Evolutionary conservation across 2,329 filamentous ascomycete genomes (phyloP).

Genomic region (Cytospora paraplurivora): DNA sequence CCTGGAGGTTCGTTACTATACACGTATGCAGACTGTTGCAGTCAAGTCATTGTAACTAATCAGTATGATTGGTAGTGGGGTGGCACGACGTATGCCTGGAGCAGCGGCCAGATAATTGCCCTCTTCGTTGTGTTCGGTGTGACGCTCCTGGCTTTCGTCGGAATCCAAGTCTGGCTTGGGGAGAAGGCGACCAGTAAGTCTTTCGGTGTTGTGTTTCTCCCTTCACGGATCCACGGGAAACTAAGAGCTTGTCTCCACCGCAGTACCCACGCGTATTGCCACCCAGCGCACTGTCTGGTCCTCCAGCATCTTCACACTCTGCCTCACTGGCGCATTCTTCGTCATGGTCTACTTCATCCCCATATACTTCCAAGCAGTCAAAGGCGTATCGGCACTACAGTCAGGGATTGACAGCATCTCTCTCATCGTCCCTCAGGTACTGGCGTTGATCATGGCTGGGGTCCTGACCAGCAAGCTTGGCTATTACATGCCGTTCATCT

Average conservation of each 20-base stretch:
- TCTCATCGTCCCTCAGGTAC: constrained; percentile 32
- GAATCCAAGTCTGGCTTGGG: constrained; percentile 40
- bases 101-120: constrained; percentile 41
- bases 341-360: constrained; percentile 51
- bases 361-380: constrained; percentile 42
- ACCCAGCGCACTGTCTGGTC: constrained; percentile 40
- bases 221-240: neutral
- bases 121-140: constrained; percentile 42
- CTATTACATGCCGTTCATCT: constrained; percentile 33
- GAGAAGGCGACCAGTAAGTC: constrained; percentile 41
- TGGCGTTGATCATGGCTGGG: constrained; percentile 30
- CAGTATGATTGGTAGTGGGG: constrained; percentile 44
- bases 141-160: constrained; percentile 38
- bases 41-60: neutral
- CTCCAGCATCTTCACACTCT: constrained; percentile 44
- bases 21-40: neutral
- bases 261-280: constrained; percentile 45
- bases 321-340: constrained; percentile 46
- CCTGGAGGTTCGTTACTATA: constrained; percentile 43
- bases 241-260: neutral
- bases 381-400: constrained; percentile 33
- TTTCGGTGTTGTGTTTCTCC: no score
- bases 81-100: constrained; percentile 43
- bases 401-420: constrained; percentile 34
- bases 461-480: constrained; percentile 30